Conservation (phyloP, 805 yeast species). For the Cyberlindnera nakhonratchasimensis region DNA sequence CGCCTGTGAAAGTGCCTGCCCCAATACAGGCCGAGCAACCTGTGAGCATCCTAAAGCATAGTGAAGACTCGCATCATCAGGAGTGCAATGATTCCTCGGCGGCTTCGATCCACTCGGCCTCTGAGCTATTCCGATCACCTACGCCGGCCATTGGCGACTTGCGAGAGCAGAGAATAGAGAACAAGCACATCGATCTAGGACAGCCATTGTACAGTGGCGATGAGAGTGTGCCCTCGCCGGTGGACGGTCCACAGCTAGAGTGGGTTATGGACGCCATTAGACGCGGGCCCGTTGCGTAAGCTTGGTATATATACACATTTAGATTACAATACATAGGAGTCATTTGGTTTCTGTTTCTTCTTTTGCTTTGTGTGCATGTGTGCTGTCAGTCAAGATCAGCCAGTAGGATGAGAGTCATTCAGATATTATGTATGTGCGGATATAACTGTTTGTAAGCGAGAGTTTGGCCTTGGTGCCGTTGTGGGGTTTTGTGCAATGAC, state of each 20-base stretch:
- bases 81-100: too few species aligned
- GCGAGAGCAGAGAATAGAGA: background rate
- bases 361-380: too few species aligned
- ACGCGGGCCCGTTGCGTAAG: background rate
- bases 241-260: conserved; percentile 2
- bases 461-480: too few species aligned
- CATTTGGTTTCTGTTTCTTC: too few species aligned
- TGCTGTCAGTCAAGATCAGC: too few species aligned
- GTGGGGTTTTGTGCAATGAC: too few species aligned
- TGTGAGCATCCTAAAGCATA: background rate
- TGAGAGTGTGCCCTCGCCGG: conserved; percentile 1
- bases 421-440: too few species aligned
- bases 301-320: background rate
- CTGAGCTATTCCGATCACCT: conserved; percentile 7
- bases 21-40: conserved; percentile 7
- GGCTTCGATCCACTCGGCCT: conserved; percentile 4
- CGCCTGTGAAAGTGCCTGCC: too few species aligned
- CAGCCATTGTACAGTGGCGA: conserved; percentile 12
- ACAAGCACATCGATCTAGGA: conserved; percentile 13
- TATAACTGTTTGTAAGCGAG: too few species aligned
- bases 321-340: background rate
- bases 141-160: conserved; percentile 26
- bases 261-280: conserved; percentile 11
- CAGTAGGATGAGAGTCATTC: too few species aligned
- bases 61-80: too few species aligned